Evolutionary conservation across 1,284 basidiomycete genomes (phyloP).

Genomic region (Apiotrichum brassicae): DNA sequence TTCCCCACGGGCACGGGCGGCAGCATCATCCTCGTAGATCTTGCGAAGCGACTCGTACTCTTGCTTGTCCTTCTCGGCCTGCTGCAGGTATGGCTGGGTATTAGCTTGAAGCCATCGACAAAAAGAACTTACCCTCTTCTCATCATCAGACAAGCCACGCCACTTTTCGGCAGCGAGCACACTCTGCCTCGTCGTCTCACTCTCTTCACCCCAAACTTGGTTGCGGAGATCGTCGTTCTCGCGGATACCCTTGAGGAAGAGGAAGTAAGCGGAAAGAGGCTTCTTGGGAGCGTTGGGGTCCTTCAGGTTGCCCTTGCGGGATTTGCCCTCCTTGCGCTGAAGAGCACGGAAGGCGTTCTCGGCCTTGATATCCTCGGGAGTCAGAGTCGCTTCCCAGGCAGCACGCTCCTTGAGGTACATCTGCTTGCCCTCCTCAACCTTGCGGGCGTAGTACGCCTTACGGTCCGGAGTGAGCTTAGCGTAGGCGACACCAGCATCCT

Average conservation of each 20-base stretch:
- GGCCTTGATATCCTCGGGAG: conserved; percentile 88
- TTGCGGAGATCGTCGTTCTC: conserved; percentile 60
- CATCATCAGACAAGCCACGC: conserved; percentile 83
- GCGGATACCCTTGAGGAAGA: conserved; percentile 85
- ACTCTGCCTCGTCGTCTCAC: conserved; percentile 90
- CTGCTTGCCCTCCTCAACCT: conserved; percentile 76
- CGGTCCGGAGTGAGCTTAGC: conserved; percentile 68
- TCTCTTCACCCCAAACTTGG: conserved; percentile 85
- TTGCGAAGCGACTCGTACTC: conserved; percentile 76
- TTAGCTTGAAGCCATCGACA: neutral
- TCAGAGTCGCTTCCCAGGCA: conserved; percentile 80
- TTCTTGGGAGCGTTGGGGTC: conserved; percentile 96
- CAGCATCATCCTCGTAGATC: conserved; percentile 72
- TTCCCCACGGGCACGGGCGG: conserved; percentile 52
- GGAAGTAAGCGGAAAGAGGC: conserved; percentile 87
- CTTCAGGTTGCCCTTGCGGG: conserved; percentile 88
- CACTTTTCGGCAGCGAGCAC: conserved; percentile 87
- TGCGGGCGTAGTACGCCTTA: conserved; percentile 79
- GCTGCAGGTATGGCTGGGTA: conserved; percentile 72
- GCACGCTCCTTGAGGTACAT: conserved; percentile 69
- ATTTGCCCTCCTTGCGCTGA: conserved; percentile 88
- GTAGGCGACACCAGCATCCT: conserved; percentile 88
- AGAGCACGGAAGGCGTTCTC: conserved; percentile 88
- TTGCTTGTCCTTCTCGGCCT: conserved; percentile 86
- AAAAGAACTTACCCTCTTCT: conserved; percentile 64